Evolutionary conservation across 75 land plant species (phyloP), one percentile per base, ranked within the genome.

Genomic region (Larix kaempferi): DNA sequence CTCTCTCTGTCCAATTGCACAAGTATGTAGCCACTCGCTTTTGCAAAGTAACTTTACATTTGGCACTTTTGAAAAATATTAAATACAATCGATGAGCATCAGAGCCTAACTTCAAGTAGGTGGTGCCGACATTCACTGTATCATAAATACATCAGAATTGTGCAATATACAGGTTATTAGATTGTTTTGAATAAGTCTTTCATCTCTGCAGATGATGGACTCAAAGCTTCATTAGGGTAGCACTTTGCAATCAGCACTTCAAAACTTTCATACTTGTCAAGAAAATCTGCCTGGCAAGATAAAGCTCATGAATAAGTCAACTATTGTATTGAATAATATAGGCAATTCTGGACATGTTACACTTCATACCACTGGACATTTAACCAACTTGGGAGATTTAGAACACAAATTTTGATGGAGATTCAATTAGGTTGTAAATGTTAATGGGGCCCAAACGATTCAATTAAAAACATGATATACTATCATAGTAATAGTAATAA

Each of bases 261-360:
- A 78, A 98, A 89, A 33, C 90, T 91, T 52, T 91, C 94, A 78
- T 93, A 98, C 86, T 98, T 98, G 78, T 95, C 98, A 61, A 98
- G 80, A 77, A 98, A 98, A 59, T 95, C 96, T 65, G 88, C 94
- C 99, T 98, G 98, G 72, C 17, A 74, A 12, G 25, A 17, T 74
- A 84, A 78, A 78, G 73, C 2, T 12, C 2, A 2, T 29, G 23
- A 56, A 37, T 21, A 59, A 7, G 17, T 29, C 55, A 77, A 7
- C 15, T 27, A 73, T n/a, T 33, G 74, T 21, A 19, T n/a, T 26
- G 17, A 21, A 75, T 57, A 57, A 56, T 25, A 62, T n/a, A 62
- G 11, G 16, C 64, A 62, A 25, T n/a, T 62, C 16, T 25, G 22
- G 22, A 62, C 22, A n/a, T 7, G 64, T 10, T 49, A 49, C 11